Evolutionary conservation across 306 rosid species (phyloP).

Genomic region (Sophora flavescens): DNA sequence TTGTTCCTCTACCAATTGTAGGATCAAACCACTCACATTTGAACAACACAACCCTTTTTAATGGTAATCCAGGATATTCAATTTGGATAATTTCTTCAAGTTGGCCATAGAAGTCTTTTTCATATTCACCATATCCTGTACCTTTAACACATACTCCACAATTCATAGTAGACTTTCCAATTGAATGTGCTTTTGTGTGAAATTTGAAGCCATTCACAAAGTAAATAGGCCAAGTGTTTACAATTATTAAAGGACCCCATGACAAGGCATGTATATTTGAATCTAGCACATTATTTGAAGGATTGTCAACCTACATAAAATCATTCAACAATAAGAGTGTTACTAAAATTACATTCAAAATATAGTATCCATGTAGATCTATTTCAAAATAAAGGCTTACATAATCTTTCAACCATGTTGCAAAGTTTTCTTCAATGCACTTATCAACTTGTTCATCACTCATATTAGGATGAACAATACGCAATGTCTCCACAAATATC

Average conservation of each 20-base stretch:
- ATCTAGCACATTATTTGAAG: neutral
- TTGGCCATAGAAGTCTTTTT: neutral
- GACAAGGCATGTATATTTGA: neutral
- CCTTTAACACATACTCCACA: neutral
- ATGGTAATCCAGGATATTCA: neutral
- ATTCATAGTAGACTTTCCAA: neutral
- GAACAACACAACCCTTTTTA: too few species aligned
- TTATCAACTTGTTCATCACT: neutral
- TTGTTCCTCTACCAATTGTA: too few species aligned
- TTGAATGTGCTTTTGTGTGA: neutral
- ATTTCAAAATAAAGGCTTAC: neutral
- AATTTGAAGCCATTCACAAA: neutral
- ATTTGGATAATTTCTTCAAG: neutral
- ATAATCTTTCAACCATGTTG: neutral
- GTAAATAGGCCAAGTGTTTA: neutral
- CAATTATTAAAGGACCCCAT: neutral
- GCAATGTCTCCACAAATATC: neutral
- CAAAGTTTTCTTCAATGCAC: neutral
- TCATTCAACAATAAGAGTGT: too few species aligned
- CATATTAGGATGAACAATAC: neutral
- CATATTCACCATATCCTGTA: neutral
- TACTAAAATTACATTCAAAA: too few species aligned
- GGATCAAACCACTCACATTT: too few species aligned
- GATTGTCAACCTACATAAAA: neutral
- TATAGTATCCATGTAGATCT: too few species aligned